A percentile compares a stretch with the other conserved stretches of the same genome.
phyloP scores from a whole-genome alignment of 2,329 filamentous ascomycete species.

The Xylariomycetidae sp. region DNA sequence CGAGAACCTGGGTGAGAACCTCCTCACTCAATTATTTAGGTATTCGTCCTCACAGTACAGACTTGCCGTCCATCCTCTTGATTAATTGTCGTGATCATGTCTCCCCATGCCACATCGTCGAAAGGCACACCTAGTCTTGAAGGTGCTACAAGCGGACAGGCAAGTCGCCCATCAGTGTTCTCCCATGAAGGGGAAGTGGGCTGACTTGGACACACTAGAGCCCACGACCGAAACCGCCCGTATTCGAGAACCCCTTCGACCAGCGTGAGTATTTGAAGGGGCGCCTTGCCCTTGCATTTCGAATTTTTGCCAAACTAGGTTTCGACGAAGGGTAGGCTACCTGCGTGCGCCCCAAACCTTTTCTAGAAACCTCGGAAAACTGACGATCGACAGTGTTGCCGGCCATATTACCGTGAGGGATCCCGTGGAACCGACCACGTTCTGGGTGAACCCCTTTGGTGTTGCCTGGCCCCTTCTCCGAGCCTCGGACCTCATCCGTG shows the following conservation, averaged over 20 bases:
- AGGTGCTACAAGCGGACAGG: constrained; percentile 7
- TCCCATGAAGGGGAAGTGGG: neutral
- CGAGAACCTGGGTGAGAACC: no score
- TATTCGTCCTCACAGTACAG: neutral
- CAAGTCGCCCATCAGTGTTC: neutral
- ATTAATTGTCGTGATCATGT: constrained; percentile 7
- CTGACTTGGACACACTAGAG: constrained; percentile 4
- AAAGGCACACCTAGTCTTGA: constrained; percentile 5
- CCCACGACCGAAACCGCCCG: constrained; percentile 14
- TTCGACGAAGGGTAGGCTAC: constrained; percentile 46
- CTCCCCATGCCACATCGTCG: constrained; percentile 14
- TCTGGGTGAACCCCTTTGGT: constrained; percentile 66
- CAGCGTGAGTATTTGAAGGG: constrained; percentile 51
- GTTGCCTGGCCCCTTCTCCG: constrained; percentile 59
- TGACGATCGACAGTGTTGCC: constrained; percentile 37
- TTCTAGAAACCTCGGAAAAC: constrained; percentile 2
- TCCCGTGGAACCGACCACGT: constrained; percentile 53
- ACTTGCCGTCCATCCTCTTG: neutral
- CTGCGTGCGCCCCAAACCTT: no score
- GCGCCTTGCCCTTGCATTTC: constrained; percentile 50
- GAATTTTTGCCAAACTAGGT: constrained; percentile 53
- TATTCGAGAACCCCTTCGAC: constrained; percentile 24
- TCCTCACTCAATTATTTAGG: no score
- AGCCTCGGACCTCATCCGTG: constrained; percentile 62
- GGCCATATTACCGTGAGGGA: constrained; percentile 60